phyloP scores from a whole-genome alignment of 2,329 filamentous ascomycete species.

The Aureobasidium vineae region DNA sequence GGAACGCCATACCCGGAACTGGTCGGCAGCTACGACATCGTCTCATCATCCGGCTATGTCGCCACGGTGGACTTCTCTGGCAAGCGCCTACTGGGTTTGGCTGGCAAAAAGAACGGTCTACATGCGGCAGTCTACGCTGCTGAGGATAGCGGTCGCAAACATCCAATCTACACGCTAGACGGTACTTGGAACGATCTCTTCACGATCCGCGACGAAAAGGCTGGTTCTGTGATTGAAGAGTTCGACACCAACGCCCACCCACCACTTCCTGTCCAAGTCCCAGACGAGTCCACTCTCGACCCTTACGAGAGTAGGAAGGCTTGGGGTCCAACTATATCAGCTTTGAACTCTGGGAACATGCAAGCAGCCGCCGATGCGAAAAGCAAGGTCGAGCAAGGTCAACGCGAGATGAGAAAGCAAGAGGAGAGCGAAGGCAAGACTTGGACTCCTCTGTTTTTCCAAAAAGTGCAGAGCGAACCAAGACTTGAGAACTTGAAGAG shows the following conservation, averaged over 20 bases:
- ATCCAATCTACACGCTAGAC: slow-evolving; percentile 41
- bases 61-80: slow-evolving; percentile 48
- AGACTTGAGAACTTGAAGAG: slow-evolving; percentile 36
- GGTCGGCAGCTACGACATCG: slow-evolving; percentile 43
- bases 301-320: slow-evolving; percentile 48
- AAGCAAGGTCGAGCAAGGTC: slow-evolving; percentile 31
- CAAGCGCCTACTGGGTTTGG: slow-evolving; percentile 42
- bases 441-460: slow-evolving; percentile 46
- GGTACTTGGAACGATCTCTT: slow-evolving; percentile 47
- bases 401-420: slow-evolving; percentile 45
- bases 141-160: slow-evolving; percentile 36
- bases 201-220: slow-evolving; percentile 39
- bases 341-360: slow-evolving; percentile 45
- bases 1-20: slow-evolving; percentile 49
- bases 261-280: slow-evolving; percentile 31
- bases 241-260: slow-evolving; percentile 37
- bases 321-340: slow-evolving; percentile 44
- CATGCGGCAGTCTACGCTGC: slow-evolving; percentile 39
- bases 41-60: slow-evolving; percentile 44
- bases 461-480: slow-evolving; percentile 33
- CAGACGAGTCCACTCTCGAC: slow-evolving; percentile 40
- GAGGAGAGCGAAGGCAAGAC: slow-evolving; percentile 39
- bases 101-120: slow-evolving; percentile 46
- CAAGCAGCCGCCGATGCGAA: slow-evolving; percentile 39
- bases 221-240: slow-evolving; percentile 40